These are phyloP conservation scores for Xylariaceae sp. DNA, from an alignment of 2,329 filamentous ascomycete genomes.

Conservation along the genomic window DNA sequence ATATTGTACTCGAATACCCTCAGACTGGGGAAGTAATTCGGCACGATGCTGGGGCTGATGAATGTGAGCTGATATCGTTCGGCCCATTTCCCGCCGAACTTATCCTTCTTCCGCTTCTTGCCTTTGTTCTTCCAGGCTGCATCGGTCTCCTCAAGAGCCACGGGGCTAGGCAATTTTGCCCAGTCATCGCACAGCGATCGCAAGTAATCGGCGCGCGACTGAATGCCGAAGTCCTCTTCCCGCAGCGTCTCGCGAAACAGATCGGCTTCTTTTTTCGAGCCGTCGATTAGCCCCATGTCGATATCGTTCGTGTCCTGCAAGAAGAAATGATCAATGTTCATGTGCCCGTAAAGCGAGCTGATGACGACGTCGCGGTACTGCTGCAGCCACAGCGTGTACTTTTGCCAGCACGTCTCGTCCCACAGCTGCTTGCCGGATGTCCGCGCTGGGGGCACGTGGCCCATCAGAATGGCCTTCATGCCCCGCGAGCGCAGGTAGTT, in stretches of 20 bases:
- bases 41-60: slow-evolving; percentile 81
- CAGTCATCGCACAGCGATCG: slow-evolving; percentile 71
- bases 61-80: slow-evolving; percentile 80
- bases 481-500: slow-evolving; percentile 73
- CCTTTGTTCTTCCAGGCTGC: slow-evolving; percentile 34
- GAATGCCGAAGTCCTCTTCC: slow-evolving; percentile 53
- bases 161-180: slow-evolving; percentile 63
- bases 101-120: slow-evolving; percentile 52
- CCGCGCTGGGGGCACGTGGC: slow-evolving; percentile 87
- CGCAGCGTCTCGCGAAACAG: slow-evolving; percentile 36
- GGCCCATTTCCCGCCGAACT: slow-evolving; percentile 73
- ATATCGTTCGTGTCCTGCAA: slow-evolving; percentile 80
- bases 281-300: slow-evolving; percentile 47
- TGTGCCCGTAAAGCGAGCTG: slow-evolving; percentile 78
- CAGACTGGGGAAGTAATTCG: slow-evolving; percentile 84
- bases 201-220: slow-evolving; percentile 74
- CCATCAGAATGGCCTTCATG: slow-evolving; percentile 92
- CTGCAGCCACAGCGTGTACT: slow-evolving; percentile 84
- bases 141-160: slow-evolving; percentile 25
- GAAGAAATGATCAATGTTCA: slow-evolving; percentile 98
- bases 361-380: slow-evolving; percentile 89
- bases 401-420: slow-evolving; percentile 98
- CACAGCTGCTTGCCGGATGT: slow-evolving; percentile 80
- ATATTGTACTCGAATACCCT: slow-evolving; percentile 96
- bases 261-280: slow-evolving; percentile 24